phyloP scores from a whole-genome alignment of 495 filamentous ascomycete genomes.

The Neurospora pannonica region DNA sequence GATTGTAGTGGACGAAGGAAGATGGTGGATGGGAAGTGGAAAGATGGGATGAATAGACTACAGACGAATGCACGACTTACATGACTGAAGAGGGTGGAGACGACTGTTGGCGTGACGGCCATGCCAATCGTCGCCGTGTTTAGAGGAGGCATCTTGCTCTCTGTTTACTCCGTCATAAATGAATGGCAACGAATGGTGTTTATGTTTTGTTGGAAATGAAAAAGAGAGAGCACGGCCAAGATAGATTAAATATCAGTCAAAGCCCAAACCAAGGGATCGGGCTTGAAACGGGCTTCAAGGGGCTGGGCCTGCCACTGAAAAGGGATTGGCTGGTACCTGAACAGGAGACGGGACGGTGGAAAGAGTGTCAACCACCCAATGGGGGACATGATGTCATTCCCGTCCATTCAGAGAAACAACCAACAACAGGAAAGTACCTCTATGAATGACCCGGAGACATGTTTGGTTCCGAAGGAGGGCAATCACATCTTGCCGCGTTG shows the following conservation, averaged over 20 bases:
- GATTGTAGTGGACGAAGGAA: background rate
- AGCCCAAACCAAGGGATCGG: background rate
- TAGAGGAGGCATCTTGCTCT: constrained; percentile 26
- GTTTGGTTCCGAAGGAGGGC: background rate
- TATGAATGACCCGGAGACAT: background rate
- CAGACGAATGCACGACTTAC: constrained; percentile 34
- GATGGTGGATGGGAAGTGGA: background rate
- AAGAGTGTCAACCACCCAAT: background rate
- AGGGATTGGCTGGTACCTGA: background rate
- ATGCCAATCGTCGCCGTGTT: constrained; percentile 64
- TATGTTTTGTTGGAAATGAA: background rate
- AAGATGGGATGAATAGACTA: background rate
- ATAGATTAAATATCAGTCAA: background rate
- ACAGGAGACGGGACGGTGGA: background rate
- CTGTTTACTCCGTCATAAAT: background rate
- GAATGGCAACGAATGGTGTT: background rate
- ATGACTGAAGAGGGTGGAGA: constrained; percentile 71
- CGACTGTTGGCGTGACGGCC: constrained; percentile 68
- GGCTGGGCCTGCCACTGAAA: background rate
- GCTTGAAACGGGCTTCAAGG: background rate
- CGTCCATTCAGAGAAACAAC: background rate
- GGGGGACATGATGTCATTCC: background rate
- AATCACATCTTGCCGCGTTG: background rate
- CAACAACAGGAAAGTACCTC: background rate
- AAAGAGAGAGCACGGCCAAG: background rate